A percentile compares a stretch with the other conserved stretches of the same genome.
These are phyloP conservation scores for Vitis amurensis DNA, from an alignment of 164 flowering plant genomes.

Conservation along the genomic window DNA sequence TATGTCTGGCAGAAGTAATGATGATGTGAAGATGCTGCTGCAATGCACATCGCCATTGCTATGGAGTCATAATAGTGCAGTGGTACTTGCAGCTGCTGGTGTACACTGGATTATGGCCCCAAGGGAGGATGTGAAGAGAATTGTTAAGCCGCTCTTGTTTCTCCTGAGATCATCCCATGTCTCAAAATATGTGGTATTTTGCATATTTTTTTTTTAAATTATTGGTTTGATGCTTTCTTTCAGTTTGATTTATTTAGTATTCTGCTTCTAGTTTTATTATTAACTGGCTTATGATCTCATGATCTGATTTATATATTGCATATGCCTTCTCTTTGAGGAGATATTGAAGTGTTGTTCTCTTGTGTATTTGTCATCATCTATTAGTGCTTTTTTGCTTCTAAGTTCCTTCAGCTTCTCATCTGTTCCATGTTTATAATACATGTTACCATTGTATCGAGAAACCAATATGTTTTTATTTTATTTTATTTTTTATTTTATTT, in stretches of 20 bases:
- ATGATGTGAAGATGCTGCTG: slow-evolving; percentile 78
- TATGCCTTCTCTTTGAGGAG: too few relatives aligned
- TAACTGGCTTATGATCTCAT: background rate
- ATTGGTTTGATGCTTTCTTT: background rate
- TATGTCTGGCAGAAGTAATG: slow-evolving; percentile 53
- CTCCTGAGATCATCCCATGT: slow-evolving; percentile 72
- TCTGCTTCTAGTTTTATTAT: background rate
- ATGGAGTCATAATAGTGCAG: slow-evolving; percentile 98
- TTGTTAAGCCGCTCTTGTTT: slow-evolving; percentile 92
- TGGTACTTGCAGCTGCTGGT: slow-evolving; percentile 93
- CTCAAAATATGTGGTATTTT: slow-evolving; percentile 85
- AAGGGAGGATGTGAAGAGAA: slow-evolving; percentile 60
- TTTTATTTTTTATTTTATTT: too few relatives aligned
- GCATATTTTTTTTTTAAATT: background rate
- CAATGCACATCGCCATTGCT: slow-evolving; percentile 89
- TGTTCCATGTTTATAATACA: too few relatives aligned
- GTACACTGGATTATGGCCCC: slow-evolving; percentile 98
- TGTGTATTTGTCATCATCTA: too few relatives aligned
- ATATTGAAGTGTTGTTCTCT: too few relatives aligned
- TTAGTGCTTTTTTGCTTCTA: too few relatives aligned
- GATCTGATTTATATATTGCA: too few relatives aligned
- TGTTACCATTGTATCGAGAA: too few relatives aligned
- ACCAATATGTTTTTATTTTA: too few relatives aligned
- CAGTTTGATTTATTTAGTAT: background rate
- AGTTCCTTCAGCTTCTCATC: too few relatives aligned